Evolutionary conservation across 2,329 filamentous ascomycete genomes (phyloP).

Genomic region (Colletotrichum scovillei): DNA sequence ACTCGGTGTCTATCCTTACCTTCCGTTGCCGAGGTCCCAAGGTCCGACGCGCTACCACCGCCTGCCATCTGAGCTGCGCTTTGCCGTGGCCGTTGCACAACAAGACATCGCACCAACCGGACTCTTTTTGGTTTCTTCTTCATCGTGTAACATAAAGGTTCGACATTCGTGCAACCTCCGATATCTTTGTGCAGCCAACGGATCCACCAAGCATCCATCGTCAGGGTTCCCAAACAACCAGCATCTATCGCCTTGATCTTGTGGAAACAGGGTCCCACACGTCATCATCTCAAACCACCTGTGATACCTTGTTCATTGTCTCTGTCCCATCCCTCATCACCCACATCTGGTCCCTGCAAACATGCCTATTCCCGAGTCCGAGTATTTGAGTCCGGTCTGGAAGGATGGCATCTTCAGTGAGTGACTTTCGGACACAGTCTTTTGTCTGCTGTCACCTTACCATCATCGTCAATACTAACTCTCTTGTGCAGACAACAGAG

Average conservation of each 20-base stretch:
- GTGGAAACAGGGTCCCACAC: slow-evolving; percentile 2
- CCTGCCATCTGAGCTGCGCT: slow-evolving; percentile 13
- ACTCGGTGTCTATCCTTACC: not conserved
- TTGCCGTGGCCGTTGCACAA: slow-evolving; percentile 3
- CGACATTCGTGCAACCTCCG: not conserved
- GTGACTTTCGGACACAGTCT: slow-evolving; percentile 36
- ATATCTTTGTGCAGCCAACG: not conserved
- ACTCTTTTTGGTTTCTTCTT: not conserved
- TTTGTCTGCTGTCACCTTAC: not conserved
- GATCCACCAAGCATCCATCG: not conserved
- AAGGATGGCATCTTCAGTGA: slow-evolving; percentile 87
- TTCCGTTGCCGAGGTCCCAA: slow-evolving; percentile 33
- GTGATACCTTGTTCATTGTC: slow-evolving; percentile 2
- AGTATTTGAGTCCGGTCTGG: slow-evolving; percentile 88
- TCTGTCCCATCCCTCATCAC: not conserved
- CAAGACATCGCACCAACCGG: slow-evolving; percentile 7
- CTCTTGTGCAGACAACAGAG: slow-evolving; percentile 75
- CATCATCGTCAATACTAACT: slow-evolving; percentile 27
- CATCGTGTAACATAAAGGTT: not conserved
- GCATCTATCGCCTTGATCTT: not conserved
- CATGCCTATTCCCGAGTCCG: slow-evolving; percentile 77
- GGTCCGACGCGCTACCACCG: slow-evolving; percentile 22
- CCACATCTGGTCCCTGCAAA: not conserved
- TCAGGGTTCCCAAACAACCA: not conserved
- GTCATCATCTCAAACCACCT: not conserved